These are phyloP conservation scores for Cyphellophora europaea DNA, from an alignment of 2,329 filamentous ascomycete genomes.

Conservation along the genomic window DNA sequence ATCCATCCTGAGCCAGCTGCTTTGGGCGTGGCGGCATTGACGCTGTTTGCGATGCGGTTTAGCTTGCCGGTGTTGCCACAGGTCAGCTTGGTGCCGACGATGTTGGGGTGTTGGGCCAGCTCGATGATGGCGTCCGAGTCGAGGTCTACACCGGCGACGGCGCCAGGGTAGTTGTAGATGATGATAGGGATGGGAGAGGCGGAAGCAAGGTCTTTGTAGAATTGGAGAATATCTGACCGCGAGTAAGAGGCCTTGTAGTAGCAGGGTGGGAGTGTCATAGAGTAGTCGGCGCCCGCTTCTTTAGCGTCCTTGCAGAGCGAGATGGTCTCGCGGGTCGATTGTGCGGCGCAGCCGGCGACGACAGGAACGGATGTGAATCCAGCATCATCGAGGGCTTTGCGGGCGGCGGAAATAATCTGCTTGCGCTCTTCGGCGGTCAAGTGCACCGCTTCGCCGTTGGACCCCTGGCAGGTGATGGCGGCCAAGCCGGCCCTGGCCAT, in stretches of 20 bases:
- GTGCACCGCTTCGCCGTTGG: constrained; percentile 76
- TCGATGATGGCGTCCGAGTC: constrained; percentile 55
- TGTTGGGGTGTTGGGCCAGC: constrained; percentile 51
- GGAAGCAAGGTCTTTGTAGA: constrained; percentile 57
- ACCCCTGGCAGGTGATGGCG: constrained; percentile 68
- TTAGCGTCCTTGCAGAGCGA: constrained; percentile 60
- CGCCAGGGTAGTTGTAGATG: constrained; percentile 65
- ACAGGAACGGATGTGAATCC: constrained; percentile 57
- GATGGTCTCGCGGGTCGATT: constrained; percentile 65
- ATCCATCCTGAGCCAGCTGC: constrained; percentile 55
- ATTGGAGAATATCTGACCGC: constrained; percentile 49
- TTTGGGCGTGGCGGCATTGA: constrained; percentile 27
- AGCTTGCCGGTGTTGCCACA: constrained; percentile 69
- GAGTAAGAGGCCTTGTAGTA: constrained; percentile 65
- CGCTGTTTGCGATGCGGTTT: constrained; percentile 47
- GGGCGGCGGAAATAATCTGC: constrained; percentile 59
- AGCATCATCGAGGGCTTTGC: constrained; percentile 57
- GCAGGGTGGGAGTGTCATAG: constrained; percentile 64
- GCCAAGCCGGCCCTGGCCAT: constrained; percentile 64
- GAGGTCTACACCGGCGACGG: constrained; percentile 58
- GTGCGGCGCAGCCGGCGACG: constrained; percentile 66
- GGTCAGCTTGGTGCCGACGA: constrained; percentile 62
- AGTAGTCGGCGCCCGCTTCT: constrained; percentile 62
- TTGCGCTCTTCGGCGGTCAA: constrained; percentile 62
- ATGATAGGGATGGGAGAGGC: constrained; percentile 53